Evolutionary conservation across 2,329 filamentous ascomycete genomes (phyloP), one percentile per base, ranked within the genome.

Genomic region (Incumbomyces lentus): DNA sequence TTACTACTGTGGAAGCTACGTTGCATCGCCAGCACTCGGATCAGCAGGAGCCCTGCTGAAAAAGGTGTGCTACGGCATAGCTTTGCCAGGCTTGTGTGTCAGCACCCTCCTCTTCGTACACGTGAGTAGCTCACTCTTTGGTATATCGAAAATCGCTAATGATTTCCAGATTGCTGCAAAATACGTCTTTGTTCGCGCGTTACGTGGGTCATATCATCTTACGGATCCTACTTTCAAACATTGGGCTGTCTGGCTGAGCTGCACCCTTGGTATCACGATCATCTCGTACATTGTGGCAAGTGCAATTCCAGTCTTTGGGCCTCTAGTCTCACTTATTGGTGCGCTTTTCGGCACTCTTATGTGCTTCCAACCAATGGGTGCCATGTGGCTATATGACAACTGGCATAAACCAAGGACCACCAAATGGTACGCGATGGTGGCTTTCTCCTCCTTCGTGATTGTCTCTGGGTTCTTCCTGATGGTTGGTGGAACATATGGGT

Each of bases 21-120:
- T 86, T 1, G 68, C 72, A 2, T 80, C 77, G 1, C 83, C 83
- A 0, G 82, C 83, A 0, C 71, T 87, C 1, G 76, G 79, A 6
- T 82, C 81, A 0, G 76, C 81, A 7, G 70, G 72, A 3, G 59
- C 60, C 1, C 57, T 72, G 0, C 64, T 85, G 40, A 70, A 74
- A 19, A 84, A 84, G 58, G 66, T 82, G 11, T 80, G 81, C 13
- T 86, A 79, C 64, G 81, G 79, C 19, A 68, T 86, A 49, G 82
- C 82, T 1, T 69, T 82, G 2, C 81, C 81, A 12, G 85, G 82
- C 2, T 85, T 86, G 48, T 68, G 85, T 41, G 76, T 86, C 41
- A 79, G 81, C 0, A 82, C 81, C 44, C 80, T 84, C 6, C 81
- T 86, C 52, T 81, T 83, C 58, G 80, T 75, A 11, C 76, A 81